Base-by-base conservation (phyloP, 306 rosid genomes). In the Heteromeles arbutifolia region DNA sequence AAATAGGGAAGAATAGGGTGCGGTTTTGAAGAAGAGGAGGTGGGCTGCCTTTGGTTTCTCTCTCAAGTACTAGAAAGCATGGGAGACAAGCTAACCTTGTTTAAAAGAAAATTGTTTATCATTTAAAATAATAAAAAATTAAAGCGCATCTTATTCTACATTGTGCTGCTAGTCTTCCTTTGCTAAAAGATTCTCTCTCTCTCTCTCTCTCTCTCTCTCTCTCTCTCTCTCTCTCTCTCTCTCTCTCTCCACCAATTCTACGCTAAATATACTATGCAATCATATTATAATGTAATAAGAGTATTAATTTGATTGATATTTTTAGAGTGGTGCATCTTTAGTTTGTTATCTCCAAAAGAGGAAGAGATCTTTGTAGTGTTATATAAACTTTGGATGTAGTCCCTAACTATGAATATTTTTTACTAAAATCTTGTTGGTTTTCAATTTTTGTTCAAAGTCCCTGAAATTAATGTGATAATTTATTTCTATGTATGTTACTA, bases 1-100 rank as follows among this genome's bases (percentile, higher is more conserved):
- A 91, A 87, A 84, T 84, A 81, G 84, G 87, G 88, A 69, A 83
- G 97, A 92, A 92, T 92, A 88, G 89, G 98, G 98, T 92, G 90
- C 98, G 91, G 81, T 90, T 86, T 90, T 87, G 87, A 92, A 87
- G 92, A 82, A 84, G 89, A 85, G 74, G 79, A 67, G 70, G 56
- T 82, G 76, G 56, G 22, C 17, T 89, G 79, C 59, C 85, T 86
- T 91, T 86, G 78, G 84, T 80, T 79, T 84, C 85, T 61, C 66
- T 61, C 66, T 61, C 66, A 65, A 31, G 76, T 74, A 75, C 72
- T 71, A 25, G 77, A 71, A 69, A 86, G 85, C 80, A 83, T 77
- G 69, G 70, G 82, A 79, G 86, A 80, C 74, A 85, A 74, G 77
- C 72, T 32, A 83, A 63, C 78, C 79, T 82, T 74, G 61, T 81